Evolutionary conservation across 345 rosid genomes (phyloP).

Genomic region (Eutrema heterophyllum): DNA sequence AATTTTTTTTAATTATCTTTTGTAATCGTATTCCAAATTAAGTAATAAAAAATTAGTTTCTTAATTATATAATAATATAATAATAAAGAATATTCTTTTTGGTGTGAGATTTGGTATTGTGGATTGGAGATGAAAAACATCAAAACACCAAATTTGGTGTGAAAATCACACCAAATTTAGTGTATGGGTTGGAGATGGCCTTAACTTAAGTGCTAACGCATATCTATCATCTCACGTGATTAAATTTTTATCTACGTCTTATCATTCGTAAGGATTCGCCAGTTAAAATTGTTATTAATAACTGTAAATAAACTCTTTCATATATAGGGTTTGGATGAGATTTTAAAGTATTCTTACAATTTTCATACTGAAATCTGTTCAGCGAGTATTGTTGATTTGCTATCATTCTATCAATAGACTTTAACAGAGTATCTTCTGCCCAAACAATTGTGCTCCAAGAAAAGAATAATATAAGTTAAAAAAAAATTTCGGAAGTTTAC

Average conservation of each 20-base stretch:
- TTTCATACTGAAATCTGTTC: not conserved
- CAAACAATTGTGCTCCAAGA: conserved; percentile 22
- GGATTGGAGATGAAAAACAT: no score
- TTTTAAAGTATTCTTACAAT: not conserved
- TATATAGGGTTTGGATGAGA: not conserved
- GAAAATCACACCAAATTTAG: no score
- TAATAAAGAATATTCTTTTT: no score
- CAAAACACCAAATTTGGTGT: no score
- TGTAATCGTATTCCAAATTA: no score
- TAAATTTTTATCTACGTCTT: not conserved
- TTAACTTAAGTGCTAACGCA: not conserved
- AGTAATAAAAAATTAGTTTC: no score
- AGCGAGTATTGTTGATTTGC: not conserved
- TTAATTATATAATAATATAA: no score
- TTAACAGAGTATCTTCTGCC: not conserved
- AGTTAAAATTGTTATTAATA: not conserved
- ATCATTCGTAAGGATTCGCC: not conserved
- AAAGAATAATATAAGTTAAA: conserved; percentile 12
- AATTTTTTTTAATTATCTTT: no score
- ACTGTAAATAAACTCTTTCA: not conserved
- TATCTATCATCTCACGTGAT: not conserved
- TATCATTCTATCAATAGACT: not conserved
- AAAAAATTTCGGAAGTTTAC: not conserved
- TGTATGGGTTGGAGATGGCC: no score
- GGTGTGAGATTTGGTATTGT: no score